Conservation (phyloP, 148 eudicot genomes). For the Rheum nobile region DNA sequence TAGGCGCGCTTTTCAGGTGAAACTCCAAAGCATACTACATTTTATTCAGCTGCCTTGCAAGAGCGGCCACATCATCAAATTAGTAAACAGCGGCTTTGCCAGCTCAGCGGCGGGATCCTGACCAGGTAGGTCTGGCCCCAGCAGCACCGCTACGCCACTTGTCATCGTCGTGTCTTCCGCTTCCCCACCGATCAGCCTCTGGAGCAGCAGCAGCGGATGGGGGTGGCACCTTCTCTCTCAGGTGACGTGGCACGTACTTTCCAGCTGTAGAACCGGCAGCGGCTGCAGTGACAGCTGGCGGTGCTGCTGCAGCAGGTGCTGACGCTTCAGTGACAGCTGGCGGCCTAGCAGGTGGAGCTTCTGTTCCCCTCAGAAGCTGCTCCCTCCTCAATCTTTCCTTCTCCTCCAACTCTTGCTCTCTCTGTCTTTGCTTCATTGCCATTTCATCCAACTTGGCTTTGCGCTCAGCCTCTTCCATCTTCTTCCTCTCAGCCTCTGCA, state of each 20-base stretch:
- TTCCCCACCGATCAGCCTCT: conserved; percentile 45
- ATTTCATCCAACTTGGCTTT: conserved; percentile 70
- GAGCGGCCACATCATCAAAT: background rate
- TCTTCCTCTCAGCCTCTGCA: conserved; percentile 20
- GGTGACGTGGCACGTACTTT: conserved; percentile 56
- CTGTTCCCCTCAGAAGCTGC: conserved; percentile 30
- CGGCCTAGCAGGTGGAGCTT: conserved; percentile 14
- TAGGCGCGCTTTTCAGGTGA: no score
- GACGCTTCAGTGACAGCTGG: conserved; percentile 13
- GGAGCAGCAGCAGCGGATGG: conserved; percentile 17
- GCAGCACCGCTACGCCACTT: conserved; percentile 36
- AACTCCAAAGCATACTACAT: background rate
- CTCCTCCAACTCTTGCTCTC: conserved; percentile 80
- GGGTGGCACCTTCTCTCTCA: conserved; percentile 14
- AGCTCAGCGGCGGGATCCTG: conserved; percentile 5
- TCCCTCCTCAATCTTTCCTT: conserved; percentile 47
- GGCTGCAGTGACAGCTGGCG: conserved; percentile 43
- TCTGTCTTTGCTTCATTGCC: conserved; percentile 76
- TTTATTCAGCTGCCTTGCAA: background rate
- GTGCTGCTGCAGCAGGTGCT: conserved; percentile 9
- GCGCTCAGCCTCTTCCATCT: conserved; percentile 69
- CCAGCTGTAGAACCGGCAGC: conserved; percentile 32
- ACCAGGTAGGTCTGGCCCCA: conserved; percentile 30
- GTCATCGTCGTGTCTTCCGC: conserved; percentile 35
- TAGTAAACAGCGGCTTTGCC: background rate